Base-by-base conservation (phyloP, 2,329 filamentous ascomycete species). In the Diplodia mutila region DNA sequence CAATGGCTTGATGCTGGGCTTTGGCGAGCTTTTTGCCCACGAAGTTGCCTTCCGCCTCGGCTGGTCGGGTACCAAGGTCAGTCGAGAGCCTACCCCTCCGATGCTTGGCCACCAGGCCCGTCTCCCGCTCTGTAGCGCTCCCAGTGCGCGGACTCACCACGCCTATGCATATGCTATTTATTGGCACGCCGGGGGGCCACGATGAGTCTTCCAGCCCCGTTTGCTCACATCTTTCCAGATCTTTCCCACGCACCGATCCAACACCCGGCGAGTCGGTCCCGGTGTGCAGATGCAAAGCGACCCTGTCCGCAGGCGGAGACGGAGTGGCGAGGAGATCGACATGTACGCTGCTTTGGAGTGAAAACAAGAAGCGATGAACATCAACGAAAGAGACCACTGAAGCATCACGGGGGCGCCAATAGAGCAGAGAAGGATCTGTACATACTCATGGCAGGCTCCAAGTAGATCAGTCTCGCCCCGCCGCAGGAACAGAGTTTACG, bases 1-100 rank as follows among this genome's bases (percentile, higher is more conserved):
- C 76, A 99, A 99, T 81, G 95, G 95, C 55, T 87, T 99, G 84
- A 99, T 99, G 95, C 82, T 99, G 75, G 95, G 95, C 2, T 97
- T 99, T 76, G 95, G 95, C 72, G 95, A 99, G 82, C 82, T 99
- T 63, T 94, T 99, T 79, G 95, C 95, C 66, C 95, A 99, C 77
- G 95, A 99, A 82, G 90, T 92, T 61, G 95, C 95, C 1, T 99
- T 94, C 77, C 85, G 94, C 75, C 83, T 98, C 73, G 95, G 95
- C 69, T 99, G 95, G 95, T 90, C 91, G 71, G 90, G 90, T 66
- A 98, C 95, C 69, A 97, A 95, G 88, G 95, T 97, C 51, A 16
- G 21, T 63, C 46, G 9, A 12, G 9, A n/a, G 39, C 11, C 16
- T 14, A 34, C 52, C 25, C 16, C 65, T 29, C 42, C 23, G 18